A percentile compares a stretch with the other conserved stretches of the same genome.
phyloP scores from a whole-genome alignment of 1,284 basidiomycete genomes.

The Fomes fomentarius region DNA sequence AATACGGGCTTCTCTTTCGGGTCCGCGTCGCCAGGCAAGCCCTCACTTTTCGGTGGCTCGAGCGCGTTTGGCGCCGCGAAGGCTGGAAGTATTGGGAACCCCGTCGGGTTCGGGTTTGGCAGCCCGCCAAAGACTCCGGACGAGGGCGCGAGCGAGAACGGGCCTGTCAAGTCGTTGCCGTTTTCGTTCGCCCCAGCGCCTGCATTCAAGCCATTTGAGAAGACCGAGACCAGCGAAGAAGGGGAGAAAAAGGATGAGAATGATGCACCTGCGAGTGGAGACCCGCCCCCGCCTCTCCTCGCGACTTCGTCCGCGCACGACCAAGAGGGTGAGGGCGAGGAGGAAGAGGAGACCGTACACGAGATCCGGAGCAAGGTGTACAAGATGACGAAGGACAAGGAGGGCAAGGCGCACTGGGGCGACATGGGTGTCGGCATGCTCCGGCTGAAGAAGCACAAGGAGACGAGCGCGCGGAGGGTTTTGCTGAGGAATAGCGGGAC shows the following conservation, averaged over 20 bases:
- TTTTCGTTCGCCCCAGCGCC: conserved; percentile 36
- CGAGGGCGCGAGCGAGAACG: conserved; percentile 14
- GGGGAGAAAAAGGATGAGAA: conserved; percentile 30
- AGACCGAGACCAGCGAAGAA: too few relatives aligned
- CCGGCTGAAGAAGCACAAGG: conserved; percentile 72
- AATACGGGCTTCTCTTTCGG: conserved; percentile 30
- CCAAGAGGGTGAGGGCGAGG: conserved; percentile 79
- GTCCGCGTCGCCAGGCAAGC: conserved; percentile 17
- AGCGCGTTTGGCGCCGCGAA: conserved; percentile 19
- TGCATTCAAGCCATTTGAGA: too few relatives aligned
- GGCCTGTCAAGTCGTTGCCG: conserved; percentile 26
- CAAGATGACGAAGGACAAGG: conserved; percentile 54
- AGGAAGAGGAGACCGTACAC: conserved; percentile 76
- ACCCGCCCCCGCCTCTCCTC: conserved; percentile 36
- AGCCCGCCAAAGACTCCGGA: conserved; percentile 39
- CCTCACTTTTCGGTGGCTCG: conserved; percentile 21
- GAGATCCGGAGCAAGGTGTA: conserved; percentile 67
- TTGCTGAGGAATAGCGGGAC: conserved; percentile 71
- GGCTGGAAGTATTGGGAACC: conserved; percentile 56
- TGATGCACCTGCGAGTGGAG: conserved; percentile 33
- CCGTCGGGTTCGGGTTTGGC: conserved; percentile 61
- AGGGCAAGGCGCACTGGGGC: conserved; percentile 57
- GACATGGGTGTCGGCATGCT: conserved; percentile 66
- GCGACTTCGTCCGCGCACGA: conserved; percentile 53
- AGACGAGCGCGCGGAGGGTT: conserved; percentile 54